Base-by-base conservation (phyloP, 345 rosid genomes). In the Anacardium occidentale region DNA sequence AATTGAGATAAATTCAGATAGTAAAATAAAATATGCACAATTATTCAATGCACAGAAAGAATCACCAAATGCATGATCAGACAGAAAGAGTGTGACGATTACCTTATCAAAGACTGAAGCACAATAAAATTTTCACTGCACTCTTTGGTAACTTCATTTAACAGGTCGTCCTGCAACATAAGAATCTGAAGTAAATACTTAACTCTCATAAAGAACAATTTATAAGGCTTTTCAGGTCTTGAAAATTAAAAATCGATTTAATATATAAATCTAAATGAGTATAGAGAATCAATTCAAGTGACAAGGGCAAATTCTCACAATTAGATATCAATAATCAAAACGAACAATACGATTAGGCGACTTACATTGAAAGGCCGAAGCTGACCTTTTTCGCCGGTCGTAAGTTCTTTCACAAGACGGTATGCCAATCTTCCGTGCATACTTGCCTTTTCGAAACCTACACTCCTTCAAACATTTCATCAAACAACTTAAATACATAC, bases 101-200 rank as follows among this genome's bases (percentile, higher is more conserved):
- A 86, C 95, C 89, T 82, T 56, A 88, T 85, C 74, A 83, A 78
- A 13, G 91, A 83, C 81, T 88, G 92, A 60, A 88, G 83, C 40
- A 80, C 85, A 42, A 69, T 81, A 67, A 88, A 84, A 81, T 88
- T 88, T 45, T 86, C 83, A 53, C 75, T 78, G 51, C 95, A 86
- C 75, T 88, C 91, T 78, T 85, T 85, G 21, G 83, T 69, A 1
- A 85, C 85, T 76, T 83, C 83, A 14, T 88, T 86, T 61, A 85
- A 82, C 57, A 88, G 84, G 70, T 90, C 88, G 57, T 81, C 82
- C 92, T 90, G 77, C 69, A 65, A 20, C 21, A 74, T 7, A 37
- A 37, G 42, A 9, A 37, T 37, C 9, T 7, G 42, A 37, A 37
- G 42, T 37, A 7, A 37, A 29, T 29, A 29, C 8, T 37, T 37